These are phyloP conservation scores for Cutaneotrichosporon sp. DNA, from an alignment of 1,284 basidiomycete genomes.

Conservation along the genomic window DNA sequence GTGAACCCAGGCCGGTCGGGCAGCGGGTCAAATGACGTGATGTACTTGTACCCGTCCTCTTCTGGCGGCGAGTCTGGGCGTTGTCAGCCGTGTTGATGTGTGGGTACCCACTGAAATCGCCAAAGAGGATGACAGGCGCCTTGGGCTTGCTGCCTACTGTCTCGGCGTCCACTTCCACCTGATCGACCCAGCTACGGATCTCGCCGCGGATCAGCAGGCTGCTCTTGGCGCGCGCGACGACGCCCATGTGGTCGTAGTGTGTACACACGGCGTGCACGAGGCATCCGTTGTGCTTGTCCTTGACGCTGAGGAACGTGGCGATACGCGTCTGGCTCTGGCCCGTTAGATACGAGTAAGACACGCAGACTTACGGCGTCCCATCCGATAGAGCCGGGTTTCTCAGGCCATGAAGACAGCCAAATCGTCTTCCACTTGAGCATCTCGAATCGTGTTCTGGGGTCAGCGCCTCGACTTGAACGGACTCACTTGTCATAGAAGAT, in stretches of 20 bases:
- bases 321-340: constrained; percentile 41
- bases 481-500: constrained; percentile 59
- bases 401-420: constrained; percentile 41
- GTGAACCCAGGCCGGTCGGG: constrained; percentile 24
- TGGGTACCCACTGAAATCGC: constrained; percentile 41
- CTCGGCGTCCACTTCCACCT: constrained; percentile 14
- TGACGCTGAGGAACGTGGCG: constrained; percentile 38
- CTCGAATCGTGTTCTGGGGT: constrained; percentile 9
- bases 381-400: constrained; percentile 35
- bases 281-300: constrained; percentile 5
- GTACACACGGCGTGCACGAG: constrained; percentile 44
- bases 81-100: not conserved
- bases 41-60: constrained; percentile 43
- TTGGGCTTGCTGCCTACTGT: constrained; percentile 3
- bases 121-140: constrained; percentile 35
- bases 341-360: not conserved
- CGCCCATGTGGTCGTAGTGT: constrained; percentile 44
- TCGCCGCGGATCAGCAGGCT: constrained; percentile 37
- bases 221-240: constrained; percentile 31
- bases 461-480: not conserved
- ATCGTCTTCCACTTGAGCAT: constrained; percentile 30
- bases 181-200: constrained; percentile 28
- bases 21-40: constrained; percentile 29
- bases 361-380: constrained; percentile 45
- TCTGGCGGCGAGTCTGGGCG: constrained; percentile 38